Evolutionary conservation across 371 early-diverging fungal species (phyloP).

Genomic region (Polyrhizophydium stewartii): DNA sequence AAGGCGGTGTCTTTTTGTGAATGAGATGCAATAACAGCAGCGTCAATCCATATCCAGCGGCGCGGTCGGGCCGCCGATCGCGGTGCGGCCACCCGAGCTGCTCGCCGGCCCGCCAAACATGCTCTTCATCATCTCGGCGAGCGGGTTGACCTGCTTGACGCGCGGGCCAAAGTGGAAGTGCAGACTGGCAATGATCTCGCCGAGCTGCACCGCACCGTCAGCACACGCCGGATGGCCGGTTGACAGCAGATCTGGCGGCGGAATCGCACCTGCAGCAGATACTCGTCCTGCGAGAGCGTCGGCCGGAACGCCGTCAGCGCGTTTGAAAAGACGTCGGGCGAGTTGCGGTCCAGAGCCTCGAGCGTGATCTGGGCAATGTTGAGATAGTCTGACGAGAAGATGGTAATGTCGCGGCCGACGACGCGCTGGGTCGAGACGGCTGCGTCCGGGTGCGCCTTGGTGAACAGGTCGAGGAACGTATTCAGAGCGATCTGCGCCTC

Average conservation of each 20-base stretch:
- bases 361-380: slow-evolving; percentile 70
- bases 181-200: neutral
- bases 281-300: slow-evolving; percentile 26
- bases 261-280: slow-evolving; percentile 24
- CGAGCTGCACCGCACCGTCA: neutral
- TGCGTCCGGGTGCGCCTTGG: slow-evolving; percentile 3
- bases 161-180: neutral
- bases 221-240: too few relatives aligned
- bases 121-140: slow-evolving; percentile 31
- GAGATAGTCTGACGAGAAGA: slow-evolving; percentile 57
- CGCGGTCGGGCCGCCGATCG: too few relatives aligned
- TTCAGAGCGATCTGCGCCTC: slow-evolving; percentile 65
- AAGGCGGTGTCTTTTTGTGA: too few relatives aligned
- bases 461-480: slow-evolving; percentile 48
- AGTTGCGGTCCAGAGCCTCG: slow-evolving; percentile 64
- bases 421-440: slow-evolving; percentile 7
- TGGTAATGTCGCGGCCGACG: slow-evolving; percentile 20
- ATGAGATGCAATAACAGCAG: too few relatives aligned
- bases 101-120: slow-evolving; percentile 19
- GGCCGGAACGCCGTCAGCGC: slow-evolving; percentile 23
- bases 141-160: neutral
- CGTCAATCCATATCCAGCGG: too few relatives aligned
- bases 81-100: too few relatives aligned
- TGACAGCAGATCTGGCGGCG: neutral
- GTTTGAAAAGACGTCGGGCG: slow-evolving; percentile 52